A percentile compares a stretch with the other conserved stretches of the same genome.
phyloP scores from a whole-genome alignment of 2,329 filamentous ascomycete species.

The Colletotrichum paranaense region DNA sequence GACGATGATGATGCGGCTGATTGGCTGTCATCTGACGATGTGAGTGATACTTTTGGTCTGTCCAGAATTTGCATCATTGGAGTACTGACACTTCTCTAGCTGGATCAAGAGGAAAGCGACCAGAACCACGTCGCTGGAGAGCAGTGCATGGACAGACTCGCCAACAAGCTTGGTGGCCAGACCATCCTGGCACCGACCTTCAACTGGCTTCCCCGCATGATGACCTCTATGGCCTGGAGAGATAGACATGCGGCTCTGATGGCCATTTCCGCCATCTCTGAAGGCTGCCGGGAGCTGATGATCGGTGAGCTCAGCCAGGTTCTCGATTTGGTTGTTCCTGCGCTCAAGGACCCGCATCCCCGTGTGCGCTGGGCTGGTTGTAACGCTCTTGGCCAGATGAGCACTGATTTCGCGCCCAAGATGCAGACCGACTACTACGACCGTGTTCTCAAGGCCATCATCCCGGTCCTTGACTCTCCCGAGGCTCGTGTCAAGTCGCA shows the following conservation, averaged over 20 bases:
- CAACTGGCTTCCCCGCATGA: slow-evolving; percentile 97
- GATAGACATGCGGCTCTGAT: slow-evolving; percentile 97
- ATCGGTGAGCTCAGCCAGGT: slow-evolving; percentile 94
- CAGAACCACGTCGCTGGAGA: slow-evolving; percentile 97
- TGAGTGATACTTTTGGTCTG: slow-evolving; percentile 55
- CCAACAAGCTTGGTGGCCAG: slow-evolving; percentile 96
- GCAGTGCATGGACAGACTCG: slow-evolving; percentile 97
- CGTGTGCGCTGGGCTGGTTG: slow-evolving; percentile 97
- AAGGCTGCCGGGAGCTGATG: slow-evolving; percentile 97
- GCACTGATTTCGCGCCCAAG: slow-evolving; percentile 96
- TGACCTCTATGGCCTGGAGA: slow-evolving; percentile 93
- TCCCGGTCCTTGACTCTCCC: slow-evolving; percentile 88
- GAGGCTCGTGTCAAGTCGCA: slow-evolving; percentile 97
- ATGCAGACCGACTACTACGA: slow-evolving; percentile 98
- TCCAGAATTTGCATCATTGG: not conserved
- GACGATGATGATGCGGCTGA: slow-evolving; percentile 96
- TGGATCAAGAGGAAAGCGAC: slow-evolving; percentile 96
- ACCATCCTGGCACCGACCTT: slow-evolving; percentile 94
- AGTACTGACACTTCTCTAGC: slow-evolving; percentile 58
- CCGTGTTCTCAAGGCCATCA: slow-evolving; percentile 87
- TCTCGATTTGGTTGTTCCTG: slow-evolving; percentile 92
- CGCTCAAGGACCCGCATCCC: slow-evolving; percentile 88
- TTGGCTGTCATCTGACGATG: slow-evolving; percentile 93
- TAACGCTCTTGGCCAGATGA: slow-evolving; percentile 99
- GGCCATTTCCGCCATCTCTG: slow-evolving; percentile 98